Conservation (phyloP, 371 early-diverging fungal species). For the Actinomortierella wolfii region DNA sequence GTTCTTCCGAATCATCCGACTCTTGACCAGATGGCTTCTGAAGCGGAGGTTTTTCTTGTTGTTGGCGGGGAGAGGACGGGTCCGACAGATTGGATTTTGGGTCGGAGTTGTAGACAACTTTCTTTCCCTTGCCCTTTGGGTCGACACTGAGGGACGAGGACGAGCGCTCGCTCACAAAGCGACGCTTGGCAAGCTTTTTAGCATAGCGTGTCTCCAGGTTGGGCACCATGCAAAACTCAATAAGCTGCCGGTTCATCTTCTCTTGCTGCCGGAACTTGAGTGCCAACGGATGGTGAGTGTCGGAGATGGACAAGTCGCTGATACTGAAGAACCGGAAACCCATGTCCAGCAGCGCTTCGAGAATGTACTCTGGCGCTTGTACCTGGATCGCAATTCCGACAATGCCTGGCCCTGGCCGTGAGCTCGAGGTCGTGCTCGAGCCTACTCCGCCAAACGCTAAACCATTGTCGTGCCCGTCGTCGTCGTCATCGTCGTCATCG, state of each 20-base stretch:
- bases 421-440: constrained; percentile 37
- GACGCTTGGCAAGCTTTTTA: too few relatives aligned
- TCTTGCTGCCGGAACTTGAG: constrained; percentile 39
- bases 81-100: too few relatives aligned
- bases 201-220: background rate
- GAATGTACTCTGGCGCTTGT: constrained; percentile 30
- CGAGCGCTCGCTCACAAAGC: too few relatives aligned
- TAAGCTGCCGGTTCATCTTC: constrained; percentile 25
- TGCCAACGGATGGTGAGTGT: constrained; percentile 26
- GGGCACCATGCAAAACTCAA: constrained; percentile 44
- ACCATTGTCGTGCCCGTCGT: constrained; percentile 25
- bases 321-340: constrained; percentile 42
- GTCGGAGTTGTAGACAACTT: too few relatives aligned
- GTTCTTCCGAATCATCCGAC: constrained; percentile 2
- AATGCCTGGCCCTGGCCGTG: constrained; percentile 42
- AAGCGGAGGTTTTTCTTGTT: too few relatives aligned
- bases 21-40: too few relatives aligned
- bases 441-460: constrained; percentile 43
- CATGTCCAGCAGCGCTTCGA: constrained; percentile 25
- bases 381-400: constrained; percentile 42
- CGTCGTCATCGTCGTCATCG: constrained; percentile 1
- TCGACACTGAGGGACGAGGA: too few relatives aligned
- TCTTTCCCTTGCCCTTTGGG: too few relatives aligned
- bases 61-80: too few relatives aligned
- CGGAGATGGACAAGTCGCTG: constrained; percentile 39